Evolutionary conservation across 139 green algal genomes (phyloP), one percentile per base, ranked within the genome.

Genomic region (Spirogloea muscicola): DNA sequence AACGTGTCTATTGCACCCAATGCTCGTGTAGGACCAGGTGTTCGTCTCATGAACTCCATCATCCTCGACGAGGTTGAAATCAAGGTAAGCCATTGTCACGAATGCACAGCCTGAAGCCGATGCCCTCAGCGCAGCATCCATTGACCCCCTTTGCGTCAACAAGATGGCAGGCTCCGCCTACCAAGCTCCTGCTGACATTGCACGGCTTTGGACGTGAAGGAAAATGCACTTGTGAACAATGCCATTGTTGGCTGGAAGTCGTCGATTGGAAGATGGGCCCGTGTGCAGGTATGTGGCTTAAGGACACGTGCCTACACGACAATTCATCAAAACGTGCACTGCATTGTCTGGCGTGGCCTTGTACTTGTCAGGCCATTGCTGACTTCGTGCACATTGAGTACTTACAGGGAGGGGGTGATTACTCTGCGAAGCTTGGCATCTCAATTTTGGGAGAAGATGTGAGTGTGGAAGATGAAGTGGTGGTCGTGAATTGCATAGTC

Each of bases 401-500:
- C 13, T 13, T 65, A 16, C 64, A 78, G 74, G 74, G 74, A 70
- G 37, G 29, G 25, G 78, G 75, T 10, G 51, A 84, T 29, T 61
- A 77, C 51, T 51, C 71, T n/a, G 69, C 74, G 1, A 82, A 71
- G 36, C 41, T 84, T 1, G 78, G 78, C 18, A 46, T 85, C 40
- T 81, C 63, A 49, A 84, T 84, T 37, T 77, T 84, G 1, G 78
- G 58, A 16, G 78, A 84, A 44, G 66, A 85, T 39, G 77, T 85
- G 16, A 51, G 57, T 21, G 78, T 84, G 40, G 40, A 38, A 6
- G 63, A 84, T 25, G 73, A 84, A 42, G 77, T 85, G 64, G 78
- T 84, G 37, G 78, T 84, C 7, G 46, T 72, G 6, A 79, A 78
- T 49, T 86, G 73, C 76, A 67, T 84, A n/a, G 61, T 85, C 34